Evolutionary conservation across 2,329 filamentous ascomycete genomes (phyloP).

Genomic region (Didymellaceae sp.): DNA sequence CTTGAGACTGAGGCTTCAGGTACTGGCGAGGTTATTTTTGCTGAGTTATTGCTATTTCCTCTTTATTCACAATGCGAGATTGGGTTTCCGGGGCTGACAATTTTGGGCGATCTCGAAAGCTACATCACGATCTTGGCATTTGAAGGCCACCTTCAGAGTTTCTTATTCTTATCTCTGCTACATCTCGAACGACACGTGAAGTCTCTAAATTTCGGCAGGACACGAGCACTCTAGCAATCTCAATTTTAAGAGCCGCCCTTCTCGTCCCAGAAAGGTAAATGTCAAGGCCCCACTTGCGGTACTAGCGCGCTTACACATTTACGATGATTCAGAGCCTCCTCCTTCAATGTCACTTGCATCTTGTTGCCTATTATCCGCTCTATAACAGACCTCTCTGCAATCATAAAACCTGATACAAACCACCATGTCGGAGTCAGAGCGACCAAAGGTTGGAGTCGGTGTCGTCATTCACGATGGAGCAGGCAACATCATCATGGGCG

Average conservation of each 20-base stretch:
- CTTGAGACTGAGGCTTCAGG: no score
- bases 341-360: background rate
- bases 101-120: no score
- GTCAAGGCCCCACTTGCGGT: slow-evolving; percentile 4
- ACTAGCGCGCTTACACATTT: background rate
- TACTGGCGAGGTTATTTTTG: no score
- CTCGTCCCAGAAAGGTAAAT: background rate
- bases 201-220: no score
- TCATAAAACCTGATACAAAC: background rate
- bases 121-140: no score
- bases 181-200: no score
- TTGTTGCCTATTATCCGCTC: background rate
- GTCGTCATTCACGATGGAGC: slow-evolving; percentile 54
- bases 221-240: no score
- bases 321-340: background rate
- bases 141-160: no score
- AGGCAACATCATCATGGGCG: slow-evolving; percentile 56
- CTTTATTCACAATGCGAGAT: no score
- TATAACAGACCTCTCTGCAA: background rate
- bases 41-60: no score
- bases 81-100: no score
- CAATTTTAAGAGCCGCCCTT: background rate
- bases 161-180: no score
- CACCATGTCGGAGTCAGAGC: slow-evolving; percentile 29
- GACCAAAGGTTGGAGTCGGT: slow-evolving; percentile 56